Percentiles rank a stretch among this genome's conserved stretches.
phyloP scores from a whole-genome alignment of 2,329 filamentous ascomycete species.

The Botrytis byssoidea region DNA sequence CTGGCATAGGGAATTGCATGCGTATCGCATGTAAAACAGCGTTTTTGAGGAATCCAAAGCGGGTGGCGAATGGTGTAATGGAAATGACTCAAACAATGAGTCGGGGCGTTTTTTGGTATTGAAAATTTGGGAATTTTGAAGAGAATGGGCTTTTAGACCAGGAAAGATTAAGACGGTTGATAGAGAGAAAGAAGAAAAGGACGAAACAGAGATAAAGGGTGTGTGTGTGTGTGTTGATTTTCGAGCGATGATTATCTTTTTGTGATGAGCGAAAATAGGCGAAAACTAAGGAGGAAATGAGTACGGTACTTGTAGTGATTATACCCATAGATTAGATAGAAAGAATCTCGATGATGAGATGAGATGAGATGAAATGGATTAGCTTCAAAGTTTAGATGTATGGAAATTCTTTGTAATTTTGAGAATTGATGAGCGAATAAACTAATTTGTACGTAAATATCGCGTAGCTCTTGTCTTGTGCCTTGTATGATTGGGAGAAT shows the following conservation, averaged over 20 bases:
- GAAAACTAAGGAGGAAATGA: not conserved
- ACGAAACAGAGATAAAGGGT: not conserved
- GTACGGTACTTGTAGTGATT: not conserved
- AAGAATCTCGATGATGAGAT: not conserved
- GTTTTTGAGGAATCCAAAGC: not conserved
- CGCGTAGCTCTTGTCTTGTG: not conserved
- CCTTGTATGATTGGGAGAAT: not conserved
- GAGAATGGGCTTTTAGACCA: not conserved
- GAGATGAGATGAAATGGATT: not conserved
- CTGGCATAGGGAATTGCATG: not conserved
- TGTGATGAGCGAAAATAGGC: not conserved
- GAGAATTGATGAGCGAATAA: too few relatives aligned
- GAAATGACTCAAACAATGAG: not conserved
- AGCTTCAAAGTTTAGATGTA: not conserved
- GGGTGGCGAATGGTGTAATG: conserved; percentile 7
- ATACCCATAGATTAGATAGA: not conserved
- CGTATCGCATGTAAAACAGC: not conserved
- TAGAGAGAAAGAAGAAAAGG: not conserved
- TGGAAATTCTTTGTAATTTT: not conserved
- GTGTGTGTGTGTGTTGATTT: not conserved
- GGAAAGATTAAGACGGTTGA: not conserved
- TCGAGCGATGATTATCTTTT: not conserved
- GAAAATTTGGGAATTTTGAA: not conserved
- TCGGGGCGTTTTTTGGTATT: not conserved
- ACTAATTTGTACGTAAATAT: too few relatives aligned